Base-by-base conservation (phyloP, 257 asterid genomes). In the Datura wrightii region DNA sequence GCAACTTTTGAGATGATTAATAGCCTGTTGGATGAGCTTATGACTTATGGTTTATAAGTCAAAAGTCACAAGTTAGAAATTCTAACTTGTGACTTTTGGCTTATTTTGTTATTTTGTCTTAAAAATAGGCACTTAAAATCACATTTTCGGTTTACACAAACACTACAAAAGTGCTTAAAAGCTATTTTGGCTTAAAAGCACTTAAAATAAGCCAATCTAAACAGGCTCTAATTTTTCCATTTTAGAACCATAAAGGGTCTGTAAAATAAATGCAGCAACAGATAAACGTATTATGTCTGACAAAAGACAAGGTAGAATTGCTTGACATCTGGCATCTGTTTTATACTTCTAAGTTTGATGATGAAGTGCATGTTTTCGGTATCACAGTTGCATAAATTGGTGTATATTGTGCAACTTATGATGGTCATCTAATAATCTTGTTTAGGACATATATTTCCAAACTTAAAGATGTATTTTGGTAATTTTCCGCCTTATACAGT, bases 271-370 rank as follows among this genome's bases (percentile, higher is more conserved):
- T 78, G 31, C 7, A 52, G 82, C 31, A 52, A 7, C 48, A 34
- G 48, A 78, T 78, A 78, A 3, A 50, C 31, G 62, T 50, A 76
- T 42, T 24, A 52, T 78, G 63, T 78, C 5, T 11, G 14, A 15
- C 48, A 74, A 24, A 48, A 74, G 81, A 78, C 63, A 52, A 78
- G 63, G 9, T 78, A 1, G 48, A 78, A 31, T 44, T 78, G 48
- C 82, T 78, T 8, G 48, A 50, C 34, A 78, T 52, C 34, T 52
- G 46, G 15, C 24, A 3, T 78, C 48, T 78, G 34, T 8, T 78
- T 74, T 52, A 34, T 34, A 52, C 82, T 78, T 78, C n/a, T 31
- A 76, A 50, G 82, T 76, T 76, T 50, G 62, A 50, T 76, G 82
- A 76, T 76, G 82, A 76, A 76, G 46, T 76, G 62, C 42, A 76